Evolutionary conservation across 139 green algal genomes (phyloP), one percentile per base, ranked within the genome.

Genomic region (Chlorella vulgaris): DNA sequence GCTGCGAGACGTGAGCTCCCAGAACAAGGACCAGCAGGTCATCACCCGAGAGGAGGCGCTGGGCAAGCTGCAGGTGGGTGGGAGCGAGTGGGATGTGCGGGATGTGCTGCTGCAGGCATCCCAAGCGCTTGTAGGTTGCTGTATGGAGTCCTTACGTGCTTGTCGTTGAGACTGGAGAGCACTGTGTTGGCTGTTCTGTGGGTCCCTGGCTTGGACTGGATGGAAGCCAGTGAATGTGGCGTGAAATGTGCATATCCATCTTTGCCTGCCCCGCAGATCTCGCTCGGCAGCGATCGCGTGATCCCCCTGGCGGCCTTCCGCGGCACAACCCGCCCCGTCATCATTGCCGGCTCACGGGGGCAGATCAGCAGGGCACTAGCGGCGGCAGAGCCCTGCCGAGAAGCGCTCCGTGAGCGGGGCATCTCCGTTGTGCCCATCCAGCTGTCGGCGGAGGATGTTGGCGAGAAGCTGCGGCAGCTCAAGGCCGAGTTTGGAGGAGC

Each of bases 11-110:
- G 62, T 94, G 29, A 43, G 85, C 43, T 39, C 47, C 4, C 85
- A 86, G 66, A 43, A 91, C 40, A 85, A 85, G 38, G 89, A 92
- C 68, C 61, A 90, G 26, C 53, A 62, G 0, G 76, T 94, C 19
- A 90, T 91, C 1, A 85, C 87, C 22, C 77, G 93, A 3, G 96
- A 98, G 84, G 96, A 98, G 86, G 65, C 82, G 21, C 86, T 98
- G 36, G 92, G 85, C 2, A 78, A 81, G 26, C 86, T 98, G 81
- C 90, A 95, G 88, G 93, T 97, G 67, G 5, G 65, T 55, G 8
- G 78, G 8, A 42, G 43, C 42, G 18, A 61, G 40, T 15, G 24
- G 42, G 7, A 36, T n/a, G 31, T 29, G 38, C 36, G 35, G 40
- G 68, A 24, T 76, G 68, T 18, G 50, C 21, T 4, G 33, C 31